Evolutionary conservation across 1,139 yeast species (phyloP).

Genomic region (Yamadazyma triangularis): DNA sequence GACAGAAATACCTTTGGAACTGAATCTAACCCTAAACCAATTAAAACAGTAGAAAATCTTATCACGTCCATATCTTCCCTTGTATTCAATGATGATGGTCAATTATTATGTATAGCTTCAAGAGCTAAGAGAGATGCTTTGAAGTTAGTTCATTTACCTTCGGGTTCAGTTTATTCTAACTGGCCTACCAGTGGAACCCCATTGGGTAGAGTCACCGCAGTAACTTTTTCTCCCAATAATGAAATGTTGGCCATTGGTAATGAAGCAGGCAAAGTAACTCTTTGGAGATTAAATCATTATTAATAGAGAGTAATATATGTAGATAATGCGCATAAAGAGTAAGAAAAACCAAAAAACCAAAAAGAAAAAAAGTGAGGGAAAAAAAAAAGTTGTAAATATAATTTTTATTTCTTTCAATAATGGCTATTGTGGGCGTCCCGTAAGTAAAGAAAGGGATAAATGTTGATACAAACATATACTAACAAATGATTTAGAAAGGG

Average conservation of each 20-base stretch:
- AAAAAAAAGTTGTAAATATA: too few relatives aligned
- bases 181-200: conserved; percentile 99
- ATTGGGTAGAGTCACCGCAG: conserved; percentile 85
- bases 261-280: conserved; percentile 83
- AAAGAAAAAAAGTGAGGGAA: too few relatives aligned
- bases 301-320: conserved; percentile 13
- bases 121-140: conserved; percentile 84
- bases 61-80: conserved; percentile 76
- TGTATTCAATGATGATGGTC: conserved; percentile 84
- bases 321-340: not conserved
- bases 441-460: conserved; percentile 16
- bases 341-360: not conserved
- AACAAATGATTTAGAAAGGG: conserved; percentile 18
- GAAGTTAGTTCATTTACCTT: conserved; percentile 81
- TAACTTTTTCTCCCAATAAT: conserved; percentile 73
- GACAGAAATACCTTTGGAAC: conserved; percentile 43
- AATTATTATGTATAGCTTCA: conserved; percentile 79
- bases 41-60: conserved; percentile 68
- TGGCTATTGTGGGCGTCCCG: conserved; percentile 39
- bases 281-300: conserved; percentile 87
- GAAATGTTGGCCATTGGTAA: conserved; percentile 89
- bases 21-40: conserved; percentile 35
- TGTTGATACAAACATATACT: conserved; percentile 1
- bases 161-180: conserved; percentile 81
- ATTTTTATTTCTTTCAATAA: conserved; percentile 9